Evolutionary conservation across 2,329 filamentous ascomycete species (phyloP), one percentile per base, ranked within the genome.

Genomic region (Aspergillus sp.): DNA sequence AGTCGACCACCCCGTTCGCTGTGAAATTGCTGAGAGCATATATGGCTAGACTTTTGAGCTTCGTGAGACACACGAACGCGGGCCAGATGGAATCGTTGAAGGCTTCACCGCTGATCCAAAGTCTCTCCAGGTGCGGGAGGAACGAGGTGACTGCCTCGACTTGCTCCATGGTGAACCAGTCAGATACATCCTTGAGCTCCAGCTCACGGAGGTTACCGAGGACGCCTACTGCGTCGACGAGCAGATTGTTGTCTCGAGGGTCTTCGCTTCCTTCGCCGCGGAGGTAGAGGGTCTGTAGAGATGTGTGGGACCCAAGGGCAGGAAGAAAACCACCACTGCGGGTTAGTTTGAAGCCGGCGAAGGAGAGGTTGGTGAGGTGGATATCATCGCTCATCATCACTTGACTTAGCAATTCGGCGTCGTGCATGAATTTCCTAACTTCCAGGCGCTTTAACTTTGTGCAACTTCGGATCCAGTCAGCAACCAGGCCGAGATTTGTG

Each of bases 391-490:
- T 63, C n/a, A 53, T 51, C 20, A 74, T 63, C 3, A 67, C 62
- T 30, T 68, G 61, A 11, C 66, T 66, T 17, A 75, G 61, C 2
- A 75, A 57, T 34, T 56, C 73, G 4, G 83, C 75, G 2, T 81
- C 82, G 37, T 81, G 81, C 2, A 80, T 70, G 42, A 88, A 77
- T 30, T 77, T 76, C 39, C 71, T 75, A 48, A 89, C 73, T 15
- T 73, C 76, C 19, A 89, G 73, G 20, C 77, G 75, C 19, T 73
- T 73, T 7, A 89, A 76, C 4, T 71, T 70, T 17, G 74, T 72
- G 66, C 86, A 87, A n/a, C 75, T 75, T 19, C 77, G 73, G 13
- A 87, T 70, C 85, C 85, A 87, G 4, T 75, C 73, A 41, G 82
- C 72, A 24, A 83, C 76, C 57, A 81, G 79, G 0, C 79, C 66